Evolutionary conservation across 2,329 filamentous ascomycete species (phyloP), one percentile per base, ranked within the genome.

Genomic region (Fusarium protoensiforme): DNA sequence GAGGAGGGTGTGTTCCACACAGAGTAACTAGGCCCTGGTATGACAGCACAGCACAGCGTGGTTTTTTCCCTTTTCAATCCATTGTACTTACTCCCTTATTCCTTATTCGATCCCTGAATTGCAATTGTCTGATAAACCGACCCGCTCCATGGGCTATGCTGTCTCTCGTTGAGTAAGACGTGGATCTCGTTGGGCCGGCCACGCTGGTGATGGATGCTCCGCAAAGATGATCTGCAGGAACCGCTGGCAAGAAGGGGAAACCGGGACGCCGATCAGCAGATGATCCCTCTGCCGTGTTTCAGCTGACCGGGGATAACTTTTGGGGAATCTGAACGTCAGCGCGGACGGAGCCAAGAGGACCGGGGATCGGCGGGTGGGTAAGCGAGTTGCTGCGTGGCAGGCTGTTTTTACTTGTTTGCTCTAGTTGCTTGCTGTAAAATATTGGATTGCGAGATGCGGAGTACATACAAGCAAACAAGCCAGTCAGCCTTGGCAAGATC

Each of bases 201-300:
- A 43, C 60, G 57, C 61, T 48, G 43, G 51, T 43, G 51, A 51
- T 31, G 51, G 51, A 51, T 31, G 51, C 67, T 51, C 62, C 54
- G 71, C 71, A 71, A 71, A 65, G 67, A 68, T 57, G 71, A 73
- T 74, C 71, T 73, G 68, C 71, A 74, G 61, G 71, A 74, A 69
- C 71, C 68, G 43, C 57, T 38, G 22, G 36, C 29, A 63, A 65
- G n/a, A 13, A 22, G 46, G n/a, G 54, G 67, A 20, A 72, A 54
- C 13, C 36, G 7, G 18, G 35, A 59, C 41, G 67, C 16, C 20
- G 63, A 73, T 71, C 70, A 22, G 29, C 20, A 39, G 18, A 18
- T 61, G 46, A 54, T 59, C 39, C 29, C 29, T 9, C 51, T n/a
- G 14, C 33, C 60, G 24, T 39, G 46, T 62, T 53, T 53, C 59